These are phyloP conservation scores for Xylaria venustula DNA, from an alignment of 495 filamentous ascomycete genomes.

Conservation along the genomic window DNA sequence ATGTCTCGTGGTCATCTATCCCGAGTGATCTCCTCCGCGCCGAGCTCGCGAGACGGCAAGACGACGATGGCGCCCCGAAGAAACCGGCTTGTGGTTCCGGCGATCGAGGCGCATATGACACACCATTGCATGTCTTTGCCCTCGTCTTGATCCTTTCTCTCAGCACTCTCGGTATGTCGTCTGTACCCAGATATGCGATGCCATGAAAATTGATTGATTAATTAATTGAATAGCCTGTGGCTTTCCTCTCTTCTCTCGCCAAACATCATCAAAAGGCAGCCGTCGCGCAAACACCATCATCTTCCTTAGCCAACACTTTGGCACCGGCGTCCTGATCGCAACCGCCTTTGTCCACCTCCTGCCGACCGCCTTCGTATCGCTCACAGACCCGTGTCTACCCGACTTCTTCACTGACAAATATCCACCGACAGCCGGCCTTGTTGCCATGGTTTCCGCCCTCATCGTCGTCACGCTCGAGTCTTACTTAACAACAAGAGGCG, in stretches of 20 bases:
- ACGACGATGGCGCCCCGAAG: slow-evolving; percentile 19
- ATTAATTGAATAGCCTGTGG: slow-evolving; percentile 64
- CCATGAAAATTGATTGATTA: too few species aligned
- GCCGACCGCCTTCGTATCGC: slow-evolving; percentile 76
- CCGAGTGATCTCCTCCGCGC: slow-evolving; percentile 50
- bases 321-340: slow-evolving; percentile 81
- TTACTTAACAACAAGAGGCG: slow-evolving; percentile 61
- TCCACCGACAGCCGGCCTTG: slow-evolving; percentile 70
- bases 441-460: slow-evolving; percentile 76
- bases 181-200: background rate
- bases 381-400: slow-evolving; percentile 79
- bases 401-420: slow-evolving; percentile 70
- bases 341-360: slow-evolving; percentile 88
- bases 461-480: slow-evolving; percentile 75
- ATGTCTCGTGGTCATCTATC: slow-evolving; percentile 44
- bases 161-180: slow-evolving; percentile 65
- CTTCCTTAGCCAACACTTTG: slow-evolving; percentile 79
- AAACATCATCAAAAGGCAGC: slow-evolving; percentile 39
- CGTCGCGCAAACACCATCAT: slow-evolving; percentile 51
- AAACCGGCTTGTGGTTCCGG: slow-evolving; percentile 64
- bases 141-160: slow-evolving; percentile 70
- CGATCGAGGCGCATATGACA: slow-evolving; percentile 61
- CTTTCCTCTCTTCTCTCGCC: slow-evolving; percentile 56
- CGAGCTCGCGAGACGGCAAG: slow-evolving; percentile 48
- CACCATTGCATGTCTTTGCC: slow-evolving; percentile 70